These are phyloP conservation scores for Trematosphaeria pertusa DNA, from an alignment of 2,329 filamentous ascomycete species.

Conservation along the genomic window DNA sequence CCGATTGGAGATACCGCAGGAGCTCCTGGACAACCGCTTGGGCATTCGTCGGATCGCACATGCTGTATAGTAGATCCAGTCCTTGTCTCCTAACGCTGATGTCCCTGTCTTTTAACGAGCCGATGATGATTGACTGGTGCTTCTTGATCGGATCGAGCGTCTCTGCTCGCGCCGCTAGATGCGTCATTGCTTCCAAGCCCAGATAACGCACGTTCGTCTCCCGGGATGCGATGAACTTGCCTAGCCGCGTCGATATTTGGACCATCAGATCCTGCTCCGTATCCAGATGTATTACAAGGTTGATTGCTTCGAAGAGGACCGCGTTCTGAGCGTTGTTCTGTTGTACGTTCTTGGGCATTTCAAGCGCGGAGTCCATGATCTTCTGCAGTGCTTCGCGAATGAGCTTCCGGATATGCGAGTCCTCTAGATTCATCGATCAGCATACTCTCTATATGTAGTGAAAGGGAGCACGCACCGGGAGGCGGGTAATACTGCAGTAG, in stretches of 20 bases:
- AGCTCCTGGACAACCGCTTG: constrained; percentile 93
- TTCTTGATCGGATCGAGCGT: constrained; percentile 97
- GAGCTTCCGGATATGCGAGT: constrained; percentile 88
- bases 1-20: constrained; percentile 91
- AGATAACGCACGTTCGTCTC: constrained; percentile 98
- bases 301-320: constrained; percentile 97
- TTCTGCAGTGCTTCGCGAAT: constrained; percentile 90
- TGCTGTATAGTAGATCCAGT: constrained; percentile 96
- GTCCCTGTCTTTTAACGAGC: constrained; percentile 91
- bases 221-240: constrained; percentile 94
- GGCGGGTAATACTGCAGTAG: constrained; percentile 96
- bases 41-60: constrained; percentile 97
- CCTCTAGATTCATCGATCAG: constrained; percentile 65
- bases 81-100: constrained; percentile 97
- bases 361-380: constrained; percentile 89
- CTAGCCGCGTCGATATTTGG: constrained; percentile 88
- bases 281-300: constrained; percentile 96
- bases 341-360: constrained; percentile 97
- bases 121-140: constrained; percentile 94
- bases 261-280: constrained; percentile 95
- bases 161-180: constrained; percentile 91
- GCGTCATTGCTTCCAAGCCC: constrained; percentile 96
- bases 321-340: constrained; percentile 99
- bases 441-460: constrained; percentile 8
- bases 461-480: constrained; percentile 65